These are phyloP conservation scores for Chlorella sp. DNA, from an alignment of 139 green algal species.

Conservation along the genomic window DNA sequence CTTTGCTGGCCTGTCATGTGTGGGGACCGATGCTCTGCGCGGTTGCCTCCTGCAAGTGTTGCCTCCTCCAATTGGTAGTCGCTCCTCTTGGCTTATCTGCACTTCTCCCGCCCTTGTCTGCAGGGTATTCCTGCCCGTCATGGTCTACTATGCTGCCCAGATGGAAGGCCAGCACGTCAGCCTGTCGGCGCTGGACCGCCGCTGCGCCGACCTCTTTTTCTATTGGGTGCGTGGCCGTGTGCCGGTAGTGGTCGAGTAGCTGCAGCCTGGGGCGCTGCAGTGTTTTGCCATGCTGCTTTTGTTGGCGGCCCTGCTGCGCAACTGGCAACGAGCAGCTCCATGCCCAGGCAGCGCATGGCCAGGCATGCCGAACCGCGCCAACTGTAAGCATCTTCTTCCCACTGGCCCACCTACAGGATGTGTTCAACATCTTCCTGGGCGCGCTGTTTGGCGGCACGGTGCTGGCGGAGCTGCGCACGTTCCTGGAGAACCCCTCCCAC, in stretches of 20 bases:
- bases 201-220: slow-evolving; percentile 67
- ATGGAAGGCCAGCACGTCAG: slow-evolving; percentile 48
- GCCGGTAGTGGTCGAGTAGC: no score
- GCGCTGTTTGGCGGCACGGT: slow-evolving; percentile 67
- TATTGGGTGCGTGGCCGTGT: slow-evolving; percentile 39
- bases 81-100: neutral
- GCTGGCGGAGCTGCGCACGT: slow-evolving; percentile 53
- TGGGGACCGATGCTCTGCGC: no score
- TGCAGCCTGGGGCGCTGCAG: no score
- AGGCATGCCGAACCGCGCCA: neutral
- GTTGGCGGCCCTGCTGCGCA: no score
- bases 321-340: no score
- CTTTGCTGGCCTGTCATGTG: no score
- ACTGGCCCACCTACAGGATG: slow-evolving; percentile 11
- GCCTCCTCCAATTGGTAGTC: no score
- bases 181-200: slow-evolving; percentile 56
- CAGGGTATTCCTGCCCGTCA: slow-evolving; percentile 76
- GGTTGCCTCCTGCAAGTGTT: no score
- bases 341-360: no score
- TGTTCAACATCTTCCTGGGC: slow-evolving; percentile 75
- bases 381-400: neutral
- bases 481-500: slow-evolving; percentile 58
- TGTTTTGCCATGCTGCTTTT: no score
- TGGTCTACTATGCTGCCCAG: slow-evolving; percentile 70
- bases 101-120: neutral